A percentile compares a stretch with the other conserved stretches of the same genome.
Evolutionary conservation across 768 basidiomycete genomes (phyloP).

Genomic region (Tulasnella sp.): DNA sequence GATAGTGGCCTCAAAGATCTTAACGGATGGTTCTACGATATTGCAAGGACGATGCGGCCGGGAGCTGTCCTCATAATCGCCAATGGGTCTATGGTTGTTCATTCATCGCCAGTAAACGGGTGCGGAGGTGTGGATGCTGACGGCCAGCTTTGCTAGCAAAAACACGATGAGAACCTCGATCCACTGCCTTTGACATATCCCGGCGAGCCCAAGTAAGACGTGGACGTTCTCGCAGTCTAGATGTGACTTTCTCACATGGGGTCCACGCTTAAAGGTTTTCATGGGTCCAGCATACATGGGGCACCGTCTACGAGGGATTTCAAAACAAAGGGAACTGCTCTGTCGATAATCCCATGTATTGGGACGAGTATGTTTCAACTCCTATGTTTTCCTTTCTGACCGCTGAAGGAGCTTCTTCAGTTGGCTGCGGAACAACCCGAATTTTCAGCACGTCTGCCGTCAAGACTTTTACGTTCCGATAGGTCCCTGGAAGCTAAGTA

Average conservation of each 20-base stretch:
- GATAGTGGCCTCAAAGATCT: no score
- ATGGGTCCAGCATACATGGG: not conserved
- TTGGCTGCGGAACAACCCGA: constrained; percentile 3
- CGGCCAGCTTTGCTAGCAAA: not conserved
- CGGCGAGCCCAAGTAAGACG: not conserved
- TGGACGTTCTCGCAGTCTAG: not conserved
- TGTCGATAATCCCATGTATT: not conserved
- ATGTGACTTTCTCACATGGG: not conserved
- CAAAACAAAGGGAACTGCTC: not conserved
- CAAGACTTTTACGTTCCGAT: not conserved
- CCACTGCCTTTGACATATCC: constrained; percentile 1
- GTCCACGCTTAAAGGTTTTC: not conserved
- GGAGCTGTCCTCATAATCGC: no score
- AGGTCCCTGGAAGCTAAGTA: not conserved
- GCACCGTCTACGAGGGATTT: not conserved
- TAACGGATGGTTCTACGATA: no score
- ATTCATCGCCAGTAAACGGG: not conserved
- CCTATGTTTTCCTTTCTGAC: not conserved
- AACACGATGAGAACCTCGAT: not conserved
- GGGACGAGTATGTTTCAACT: not conserved
- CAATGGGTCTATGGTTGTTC: no score
- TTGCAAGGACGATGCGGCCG: no score
- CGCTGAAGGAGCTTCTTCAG: not conserved
- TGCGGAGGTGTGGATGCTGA: not conserved
- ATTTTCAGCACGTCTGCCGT: not conserved